phyloP scores from a whole-genome alignment of 805 yeast genomes.

The Maudiozyma serrabonitensis region DNA sequence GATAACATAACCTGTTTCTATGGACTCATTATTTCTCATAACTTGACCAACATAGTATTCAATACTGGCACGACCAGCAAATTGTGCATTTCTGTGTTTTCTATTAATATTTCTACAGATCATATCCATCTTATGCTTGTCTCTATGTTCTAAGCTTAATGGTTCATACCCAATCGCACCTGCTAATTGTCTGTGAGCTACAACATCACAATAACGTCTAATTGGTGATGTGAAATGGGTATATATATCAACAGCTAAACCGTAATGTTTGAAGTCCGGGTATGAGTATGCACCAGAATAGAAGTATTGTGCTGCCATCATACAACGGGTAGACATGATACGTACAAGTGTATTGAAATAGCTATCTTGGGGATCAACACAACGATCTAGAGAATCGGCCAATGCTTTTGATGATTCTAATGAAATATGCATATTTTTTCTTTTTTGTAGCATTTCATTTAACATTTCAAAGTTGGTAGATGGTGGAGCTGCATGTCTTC shows the following conservation, averaged over 20 bases:
- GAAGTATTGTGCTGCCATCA: conserved; percentile 98
- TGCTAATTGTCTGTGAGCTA: conserved; percentile 94
- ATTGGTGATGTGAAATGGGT: conserved; percentile 98
- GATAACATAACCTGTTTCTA: conserved; percentile 83
- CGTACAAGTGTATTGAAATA: conserved; percentile 89
- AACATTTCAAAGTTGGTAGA: conserved; percentile 81
- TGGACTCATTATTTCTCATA: conserved; percentile 71
- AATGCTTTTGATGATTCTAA: conserved; percentile 81
- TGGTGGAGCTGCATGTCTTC: conserved; percentile 98
- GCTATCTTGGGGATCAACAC: conserved; percentile 73
- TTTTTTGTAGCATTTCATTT: conserved; percentile 77
- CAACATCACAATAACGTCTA: conserved; percentile 94
- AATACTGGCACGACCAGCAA: conserved; percentile 96
- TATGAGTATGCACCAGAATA: conserved; percentile 83
- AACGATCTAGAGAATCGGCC: conserved; percentile 87
- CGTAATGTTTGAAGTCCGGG: conserved; percentile 91
- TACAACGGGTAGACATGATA: conserved; percentile 96
- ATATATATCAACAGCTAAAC: conserved; percentile 92
- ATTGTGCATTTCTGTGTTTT: conserved; percentile 95
- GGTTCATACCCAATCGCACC: conserved; percentile 96
- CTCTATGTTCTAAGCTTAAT: conserved; percentile 71
- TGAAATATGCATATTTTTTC: conserved; percentile 67
- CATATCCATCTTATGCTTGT: conserved; percentile 80
- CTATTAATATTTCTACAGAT: conserved; percentile 83
- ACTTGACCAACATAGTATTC: conserved; percentile 98